A percentile compares a stretch with the other conserved stretches of the same genome.
Evolutionary conservation across 2,329 filamentous ascomycete species (phyloP).

Genomic region (Scytalidium sp.): DNA sequence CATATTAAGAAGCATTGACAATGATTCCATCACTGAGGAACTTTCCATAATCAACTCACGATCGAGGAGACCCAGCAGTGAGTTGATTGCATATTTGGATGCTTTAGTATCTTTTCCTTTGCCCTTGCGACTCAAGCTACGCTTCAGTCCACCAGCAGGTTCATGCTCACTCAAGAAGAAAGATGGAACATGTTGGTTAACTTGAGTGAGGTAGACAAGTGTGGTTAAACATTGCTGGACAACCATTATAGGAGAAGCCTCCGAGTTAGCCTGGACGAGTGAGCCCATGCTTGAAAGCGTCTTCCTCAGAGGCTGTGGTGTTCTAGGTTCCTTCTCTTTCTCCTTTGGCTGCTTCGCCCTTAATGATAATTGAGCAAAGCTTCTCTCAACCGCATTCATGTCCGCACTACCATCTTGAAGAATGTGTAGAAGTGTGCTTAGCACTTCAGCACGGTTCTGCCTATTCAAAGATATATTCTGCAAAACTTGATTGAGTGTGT

Average conservation of each 20-base stretch:
- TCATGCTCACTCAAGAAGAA: slow-evolving; percentile 97
- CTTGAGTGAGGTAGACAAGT: slow-evolving; percentile 77
- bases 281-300: slow-evolving; percentile 58
- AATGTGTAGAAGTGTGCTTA: slow-evolving; percentile 88
- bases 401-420: slow-evolving; percentile 94
- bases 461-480: slow-evolving; percentile 92
- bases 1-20: slow-evolving; percentile 81
- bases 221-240: slow-evolving; percentile 92
- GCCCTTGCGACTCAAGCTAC: slow-evolving; percentile 74
- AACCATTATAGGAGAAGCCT: slow-evolving; percentile 90
- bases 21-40: slow-evolving; percentile 91
- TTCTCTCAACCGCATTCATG: slow-evolving; percentile 89
- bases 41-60: slow-evolving; percentile 96
- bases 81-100: slow-evolving; percentile 88
- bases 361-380: slow-evolving; percentile 88
- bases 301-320: slow-evolving; percentile 76
- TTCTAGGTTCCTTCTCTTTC: slow-evolving; percentile 63
- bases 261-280: slow-evolving; percentile 62
- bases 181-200: slow-evolving; percentile 82
- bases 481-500: slow-evolving; percentile 81
- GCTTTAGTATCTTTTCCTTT: slow-evolving; percentile 84
- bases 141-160: slow-evolving; percentile 72
- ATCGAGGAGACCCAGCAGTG: slow-evolving; percentile 81
- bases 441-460: slow-evolving; percentile 91
- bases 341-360: slow-evolving; percentile 79